Evolutionary conservation across 768 basidiomycete genomes (phyloP).

Genomic region (Termitomyces sp.): DNA sequence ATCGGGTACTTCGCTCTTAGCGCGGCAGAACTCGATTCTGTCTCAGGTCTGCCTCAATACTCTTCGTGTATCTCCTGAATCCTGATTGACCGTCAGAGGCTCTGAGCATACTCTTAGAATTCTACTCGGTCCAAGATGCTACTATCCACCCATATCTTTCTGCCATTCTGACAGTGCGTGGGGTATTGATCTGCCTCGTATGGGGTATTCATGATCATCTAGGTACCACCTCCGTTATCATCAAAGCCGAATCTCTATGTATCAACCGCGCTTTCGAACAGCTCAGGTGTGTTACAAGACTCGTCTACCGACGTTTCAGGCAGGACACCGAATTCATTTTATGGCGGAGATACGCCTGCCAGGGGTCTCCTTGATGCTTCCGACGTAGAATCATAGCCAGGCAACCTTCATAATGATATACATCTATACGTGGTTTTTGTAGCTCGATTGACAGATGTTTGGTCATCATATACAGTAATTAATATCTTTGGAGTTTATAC

Average conservation of each 20-base stretch:
- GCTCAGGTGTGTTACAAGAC: conserved; percentile 14
- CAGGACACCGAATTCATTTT: conserved; percentile 54
- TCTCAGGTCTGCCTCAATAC: conserved; percentile 45
- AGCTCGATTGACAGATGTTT: not conserved
- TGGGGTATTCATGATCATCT: not conserved
- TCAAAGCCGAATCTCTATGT: conserved; percentile 19
- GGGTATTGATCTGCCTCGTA: not conserved
- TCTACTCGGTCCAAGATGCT: conserved; percentile 61
- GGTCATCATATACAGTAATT: not conserved
- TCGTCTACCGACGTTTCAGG: conserved; percentile 23
- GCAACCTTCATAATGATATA: not conserved
- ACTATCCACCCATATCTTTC: conserved; percentile 42
- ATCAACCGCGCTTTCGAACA: conserved; percentile 3
- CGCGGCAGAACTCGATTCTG: conserved; percentile 47
- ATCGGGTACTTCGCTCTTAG: conserved; percentile 62
- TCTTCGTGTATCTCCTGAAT: not conserved
- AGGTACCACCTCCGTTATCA: conserved; percentile 47
- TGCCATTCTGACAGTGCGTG: conserved; percentile 45
- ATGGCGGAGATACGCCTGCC: conserved; percentile 52
- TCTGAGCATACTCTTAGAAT: conserved; percentile 62
- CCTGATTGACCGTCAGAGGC: conserved; percentile 40
- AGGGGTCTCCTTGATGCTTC: conserved; percentile 18
- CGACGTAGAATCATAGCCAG: conserved; percentile 4
- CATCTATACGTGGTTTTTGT: not conserved
- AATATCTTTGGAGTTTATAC: not conserved